phyloP scores from a whole-genome alignment of 306 rosid genomes.

The Luffa acutangula region DNA sequence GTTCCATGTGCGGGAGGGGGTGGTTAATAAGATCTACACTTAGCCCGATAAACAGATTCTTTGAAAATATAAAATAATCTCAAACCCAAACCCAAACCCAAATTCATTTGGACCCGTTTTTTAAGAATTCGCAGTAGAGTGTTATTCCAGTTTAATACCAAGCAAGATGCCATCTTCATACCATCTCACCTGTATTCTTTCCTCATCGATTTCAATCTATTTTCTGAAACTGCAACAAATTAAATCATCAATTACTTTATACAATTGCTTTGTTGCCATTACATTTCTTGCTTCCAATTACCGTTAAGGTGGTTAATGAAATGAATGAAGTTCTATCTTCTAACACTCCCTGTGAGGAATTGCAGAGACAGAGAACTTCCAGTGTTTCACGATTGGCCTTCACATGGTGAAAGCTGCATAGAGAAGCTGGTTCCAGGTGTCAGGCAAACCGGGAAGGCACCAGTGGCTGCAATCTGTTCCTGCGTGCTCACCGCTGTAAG shows the following conservation, averaged over 20 bases:
- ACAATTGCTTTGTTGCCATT: conserved; percentile 10
- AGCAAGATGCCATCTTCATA: neutral
- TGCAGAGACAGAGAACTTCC: neutral
- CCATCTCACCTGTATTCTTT: neutral
- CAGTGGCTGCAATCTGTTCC: conserved; percentile 10
- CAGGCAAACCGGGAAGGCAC: conserved; percentile 18
- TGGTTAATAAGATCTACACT: neutral
- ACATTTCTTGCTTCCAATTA: neutral
- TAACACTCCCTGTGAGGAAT: neutral
- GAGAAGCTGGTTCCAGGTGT: conserved; percentile 18
- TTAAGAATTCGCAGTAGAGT: neutral
- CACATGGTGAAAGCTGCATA: conserved; percentile 11
- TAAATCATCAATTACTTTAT: neutral
- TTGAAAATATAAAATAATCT: neutral
- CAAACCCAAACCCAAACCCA: neutral
- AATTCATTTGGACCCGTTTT: neutral
- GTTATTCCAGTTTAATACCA: neutral
- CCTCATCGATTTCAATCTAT: neutral
- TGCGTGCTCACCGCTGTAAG: conserved; percentile 6
- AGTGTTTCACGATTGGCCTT: neutral
- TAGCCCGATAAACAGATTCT: neutral
- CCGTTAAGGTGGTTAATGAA: neutral
- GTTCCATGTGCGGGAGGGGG: neutral
- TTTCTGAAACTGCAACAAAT: neutral
- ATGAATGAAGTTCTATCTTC: conserved; percentile 6